Conservation (phyloP, 1,139 yeast genomes). For the Hyphopichia burtonii region DNA sequence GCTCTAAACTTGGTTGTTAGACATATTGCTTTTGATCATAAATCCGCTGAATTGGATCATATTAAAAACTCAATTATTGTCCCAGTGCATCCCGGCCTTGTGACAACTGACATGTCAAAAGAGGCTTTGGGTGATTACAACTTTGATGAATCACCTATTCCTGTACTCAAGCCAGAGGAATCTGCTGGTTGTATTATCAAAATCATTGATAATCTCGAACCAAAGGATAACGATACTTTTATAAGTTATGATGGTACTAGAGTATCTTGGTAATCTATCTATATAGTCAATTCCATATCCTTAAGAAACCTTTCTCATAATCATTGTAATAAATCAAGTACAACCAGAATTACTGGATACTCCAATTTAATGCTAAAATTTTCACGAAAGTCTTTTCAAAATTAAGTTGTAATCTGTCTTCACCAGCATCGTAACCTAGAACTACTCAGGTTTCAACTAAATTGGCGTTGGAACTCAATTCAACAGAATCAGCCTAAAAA, state of each 20-base stretch:
- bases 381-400: too few species aligned
- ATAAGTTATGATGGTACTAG: conserved; percentile 9
- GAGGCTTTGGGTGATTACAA: not conserved
- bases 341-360: too few species aligned
- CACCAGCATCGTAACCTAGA: too few species aligned
- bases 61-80: conserved; percentile 19
- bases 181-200: conserved; percentile 5
- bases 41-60: not conserved
- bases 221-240: conserved; percentile 9
- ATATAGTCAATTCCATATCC: not conserved
- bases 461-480: too few species aligned
- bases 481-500: too few species aligned
- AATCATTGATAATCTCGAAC: conserved; percentile 5
- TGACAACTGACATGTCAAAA: conserved; percentile 22
- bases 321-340: too few species aligned
- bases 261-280: conserved; percentile 5
- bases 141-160: not conserved
- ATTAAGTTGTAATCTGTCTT: too few species aligned
- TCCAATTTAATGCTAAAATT: too few species aligned
- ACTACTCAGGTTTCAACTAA: too few species aligned
- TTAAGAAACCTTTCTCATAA: too few species aligned
- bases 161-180: conserved; percentile 6
- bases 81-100: conserved; percentile 30
- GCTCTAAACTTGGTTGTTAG: conserved; percentile 24
- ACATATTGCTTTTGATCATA: conserved; percentile 16